Conservation (phyloP, 2,329 filamentous ascomycete species). For the Talaromyces sp. region DNA sequence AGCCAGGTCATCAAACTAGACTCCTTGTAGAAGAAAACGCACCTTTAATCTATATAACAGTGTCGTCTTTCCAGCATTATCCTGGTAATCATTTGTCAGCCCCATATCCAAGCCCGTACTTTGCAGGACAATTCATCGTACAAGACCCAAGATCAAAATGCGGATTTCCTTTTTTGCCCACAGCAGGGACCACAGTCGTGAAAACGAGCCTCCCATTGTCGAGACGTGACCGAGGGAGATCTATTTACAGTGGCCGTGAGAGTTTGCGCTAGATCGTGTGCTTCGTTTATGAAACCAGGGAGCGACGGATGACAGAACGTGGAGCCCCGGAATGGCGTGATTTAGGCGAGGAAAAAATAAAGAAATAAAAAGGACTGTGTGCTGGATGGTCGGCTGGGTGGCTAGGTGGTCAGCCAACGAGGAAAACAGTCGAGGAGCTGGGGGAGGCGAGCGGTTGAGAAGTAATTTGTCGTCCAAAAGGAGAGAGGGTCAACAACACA, state of each 20-base stretch:
- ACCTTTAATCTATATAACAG: constrained; percentile 95
- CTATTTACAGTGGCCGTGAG: not conserved
- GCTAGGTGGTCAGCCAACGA: not conserved
- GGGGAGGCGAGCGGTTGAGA: not conserved
- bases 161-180: constrained; percentile 97
- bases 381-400: not conserved
- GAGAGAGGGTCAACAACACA: not conserved
- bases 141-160: constrained; percentile 89
- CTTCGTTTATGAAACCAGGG: constrained; percentile 1
- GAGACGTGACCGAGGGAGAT: not conserved
- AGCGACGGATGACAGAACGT: not conserved
- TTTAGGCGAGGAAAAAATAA: not conserved
- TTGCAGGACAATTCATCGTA: constrained; percentile 44
- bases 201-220: constrained; percentile 51
- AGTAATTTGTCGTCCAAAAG: not conserved
- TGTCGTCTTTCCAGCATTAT: constrained; percentile 98
- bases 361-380: not conserved
- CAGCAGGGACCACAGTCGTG: constrained; percentile 62
- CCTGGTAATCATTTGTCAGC: constrained; percentile 48
- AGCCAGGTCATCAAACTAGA: not conserved
- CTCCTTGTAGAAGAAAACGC: constrained; percentile 13
- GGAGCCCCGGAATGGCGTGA: not conserved
- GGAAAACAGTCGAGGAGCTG: not conserved
- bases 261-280: not conserved
- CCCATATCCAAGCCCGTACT: not conserved